Base-by-base conservation (phyloP, 371 early-diverging fungal genomes). In the Funneliformis caledonium region DNA sequence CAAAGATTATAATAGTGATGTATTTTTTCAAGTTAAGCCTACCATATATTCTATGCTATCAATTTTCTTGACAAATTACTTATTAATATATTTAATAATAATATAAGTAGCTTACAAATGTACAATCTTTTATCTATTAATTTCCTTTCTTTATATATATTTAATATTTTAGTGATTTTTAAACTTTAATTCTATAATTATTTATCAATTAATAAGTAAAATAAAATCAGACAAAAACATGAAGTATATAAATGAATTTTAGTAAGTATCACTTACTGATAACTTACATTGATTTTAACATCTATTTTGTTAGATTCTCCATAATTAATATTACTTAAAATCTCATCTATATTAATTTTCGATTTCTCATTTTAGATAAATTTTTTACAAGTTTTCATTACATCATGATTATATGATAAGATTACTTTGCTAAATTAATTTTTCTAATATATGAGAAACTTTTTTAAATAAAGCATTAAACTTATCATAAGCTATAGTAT, bases 161-260 rank as follows among this genome's bases (percentile, higher is more conserved):
- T n/a, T n/a, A n/a, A 26, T 61, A 61, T 61, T 61, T 61, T 61
- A 26, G 61, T n/a, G 10, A 61, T 61, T 61, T 61, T 26, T 11
- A 61, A 61, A 61, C 61, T 61, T 61, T 61, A 26, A 61, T 3
- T 11, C 10, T 61, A 61, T 61, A 61, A 61, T 61, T 61, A 61
- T 61, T 61, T 61, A 61, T 26, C 61, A 61, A 11, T 61, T n/a
- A 61, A 61, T 61, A 11, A 61, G 61, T 5, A 61, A 61, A 61
- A 11, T 61, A 61, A 61, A 61, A 61, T 45, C 8, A 45, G 45
- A 2, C 8, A 45, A 45, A 45, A 8, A 45, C 8, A 8, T 45
- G 61, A 61, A 45, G 8, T 45, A 45, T 45, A 45, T 45, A 45
- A 45, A 45, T 45, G 45, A 8, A 45, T 45, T 45, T 45, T 61